Conservation (phyloP, 139 green algal species). For the Volvox africanus region DNA sequence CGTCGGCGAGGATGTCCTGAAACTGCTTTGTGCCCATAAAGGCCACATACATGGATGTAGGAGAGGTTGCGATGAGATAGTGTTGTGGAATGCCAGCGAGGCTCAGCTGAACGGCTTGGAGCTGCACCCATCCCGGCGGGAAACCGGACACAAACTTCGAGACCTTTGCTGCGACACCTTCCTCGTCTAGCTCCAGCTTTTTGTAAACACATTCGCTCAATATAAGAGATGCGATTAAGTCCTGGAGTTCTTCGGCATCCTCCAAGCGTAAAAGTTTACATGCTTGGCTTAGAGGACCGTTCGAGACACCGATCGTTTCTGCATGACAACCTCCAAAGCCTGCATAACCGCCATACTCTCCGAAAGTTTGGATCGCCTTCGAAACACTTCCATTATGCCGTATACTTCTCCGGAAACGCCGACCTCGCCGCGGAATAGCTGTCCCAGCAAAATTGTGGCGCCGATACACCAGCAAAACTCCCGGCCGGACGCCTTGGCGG, state of each 20-base stretch:
- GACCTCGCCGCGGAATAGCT: neutral
- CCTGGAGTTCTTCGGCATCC: constrained; percentile 45
- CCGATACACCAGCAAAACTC: neutral
- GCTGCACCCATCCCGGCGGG: constrained; percentile 60
- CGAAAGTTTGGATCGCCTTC: neutral
- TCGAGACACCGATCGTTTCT: neutral
- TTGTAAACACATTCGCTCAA: constrained; percentile 77
- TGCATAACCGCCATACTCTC: neutral
- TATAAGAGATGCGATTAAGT: constrained; percentile 62
- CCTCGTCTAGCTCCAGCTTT: constrained; percentile 65
- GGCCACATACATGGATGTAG: constrained; percentile 66
- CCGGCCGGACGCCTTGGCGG: neutral
- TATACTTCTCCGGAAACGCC: neutral
- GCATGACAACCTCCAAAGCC: neutral
- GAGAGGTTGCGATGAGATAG: constrained; percentile 72
- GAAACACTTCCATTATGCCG: neutral
- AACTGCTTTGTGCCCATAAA: constrained; percentile 84
- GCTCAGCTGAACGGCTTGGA: constrained; percentile 68
- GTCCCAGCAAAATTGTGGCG: neutral
- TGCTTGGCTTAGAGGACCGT: neutral
- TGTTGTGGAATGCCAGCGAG: constrained; percentile 54
- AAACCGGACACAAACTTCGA: constrained; percentile 52
- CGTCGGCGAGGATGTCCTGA: constrained; percentile 70
- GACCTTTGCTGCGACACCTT: constrained; percentile 45
- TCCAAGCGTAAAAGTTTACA: neutral